Conservation (phyloP, 2,329 filamentous ascomycete species). For the Hypocreales sp. region DNA sequence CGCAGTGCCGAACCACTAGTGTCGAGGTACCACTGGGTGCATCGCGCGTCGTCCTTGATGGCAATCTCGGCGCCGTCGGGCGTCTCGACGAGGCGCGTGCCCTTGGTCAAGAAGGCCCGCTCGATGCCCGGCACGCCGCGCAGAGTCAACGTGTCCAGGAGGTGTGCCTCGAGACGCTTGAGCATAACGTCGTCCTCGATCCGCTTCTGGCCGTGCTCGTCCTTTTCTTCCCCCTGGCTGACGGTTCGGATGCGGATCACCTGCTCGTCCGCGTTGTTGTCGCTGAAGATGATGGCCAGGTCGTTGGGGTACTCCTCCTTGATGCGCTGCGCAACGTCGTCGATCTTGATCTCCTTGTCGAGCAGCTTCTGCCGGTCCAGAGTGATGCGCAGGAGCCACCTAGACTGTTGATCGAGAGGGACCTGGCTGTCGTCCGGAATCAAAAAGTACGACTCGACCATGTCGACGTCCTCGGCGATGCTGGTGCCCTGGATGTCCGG, state of each 20-base stretch:
- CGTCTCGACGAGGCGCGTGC: constrained; percentile 49
- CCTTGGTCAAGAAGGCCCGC: constrained; percentile 83
- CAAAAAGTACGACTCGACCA: constrained; percentile 94
- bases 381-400: constrained; percentile 88
- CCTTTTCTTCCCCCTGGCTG: constrained; percentile 51
- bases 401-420: constrained; percentile 60
- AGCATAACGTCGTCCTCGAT: constrained; percentile 85
- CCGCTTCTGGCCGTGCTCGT: constrained; percentile 44
- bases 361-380: constrained; percentile 89
- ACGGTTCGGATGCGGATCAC: constrained; percentile 86
- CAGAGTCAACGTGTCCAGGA: constrained; percentile 80
- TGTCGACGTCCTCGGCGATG: constrained; percentile 77
- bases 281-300: constrained; percentile 87
- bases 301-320: constrained; percentile 78
- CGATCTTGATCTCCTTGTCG: constrained; percentile 82
- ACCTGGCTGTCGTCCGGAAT: constrained; percentile 64
- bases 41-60: constrained; percentile 56
- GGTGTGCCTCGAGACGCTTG: constrained; percentile 79
- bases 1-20: constrained; percentile 82
- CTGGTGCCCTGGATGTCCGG: constrained; percentile 75
- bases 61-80: constrained; percentile 59
- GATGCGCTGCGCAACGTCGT: constrained; percentile 79
- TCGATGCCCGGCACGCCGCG: constrained; percentile 83
- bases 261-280: constrained; percentile 93
- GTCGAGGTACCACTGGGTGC: constrained; percentile 90